These are phyloP conservation scores for Vanilla planifolia DNA, from an alignment of 106 monocot genomes.

Conservation along the genomic window DNA sequence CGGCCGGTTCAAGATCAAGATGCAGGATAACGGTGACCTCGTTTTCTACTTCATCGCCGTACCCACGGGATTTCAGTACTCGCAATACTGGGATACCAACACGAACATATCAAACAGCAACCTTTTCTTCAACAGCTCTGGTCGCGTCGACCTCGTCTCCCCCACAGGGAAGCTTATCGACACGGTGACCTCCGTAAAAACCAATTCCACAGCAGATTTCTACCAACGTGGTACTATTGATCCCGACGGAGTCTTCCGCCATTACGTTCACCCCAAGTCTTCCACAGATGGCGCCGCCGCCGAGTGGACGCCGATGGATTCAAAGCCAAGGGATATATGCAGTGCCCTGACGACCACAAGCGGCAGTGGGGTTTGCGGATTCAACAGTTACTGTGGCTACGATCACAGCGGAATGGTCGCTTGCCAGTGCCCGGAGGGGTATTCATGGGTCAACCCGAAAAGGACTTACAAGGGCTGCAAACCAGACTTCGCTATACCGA, in stretches of 20 bases:
- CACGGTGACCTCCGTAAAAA: not conserved
- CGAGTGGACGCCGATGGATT: not conserved
- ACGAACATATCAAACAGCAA: not conserved
- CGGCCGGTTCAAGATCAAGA: constrained; percentile 8
- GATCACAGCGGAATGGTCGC: too few species aligned
- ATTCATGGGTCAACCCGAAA: not conserved
- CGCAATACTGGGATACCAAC: not conserved
- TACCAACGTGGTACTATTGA: constrained; percentile 3
- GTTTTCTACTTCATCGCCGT: not conserved
- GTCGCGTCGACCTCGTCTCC: not conserved
- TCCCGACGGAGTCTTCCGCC: constrained; percentile 7
- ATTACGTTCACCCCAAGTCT: not conserved
- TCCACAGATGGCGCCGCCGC: too few species aligned
- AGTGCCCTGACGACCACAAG: not conserved
- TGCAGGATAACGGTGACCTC: constrained; percentile 2
- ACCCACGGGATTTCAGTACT: not conserved
- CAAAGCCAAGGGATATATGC: not conserved
- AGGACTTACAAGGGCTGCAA: constrained; percentile 10
- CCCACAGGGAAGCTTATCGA: not conserved
- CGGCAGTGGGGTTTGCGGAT: constrained; percentile 10
- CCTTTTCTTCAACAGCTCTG: not conserved
- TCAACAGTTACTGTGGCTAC: constrained; percentile 11
- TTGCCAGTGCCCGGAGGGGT: constrained; percentile 5
- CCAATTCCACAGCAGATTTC: not conserved
- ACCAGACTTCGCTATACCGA: constrained; percentile 1